Percentiles rank a stretch among this genome's conserved stretches.
phyloP scores from a whole-genome alignment of 2,329 filamentous ascomycete genomes.

The Tolypocladium sp. region DNA sequence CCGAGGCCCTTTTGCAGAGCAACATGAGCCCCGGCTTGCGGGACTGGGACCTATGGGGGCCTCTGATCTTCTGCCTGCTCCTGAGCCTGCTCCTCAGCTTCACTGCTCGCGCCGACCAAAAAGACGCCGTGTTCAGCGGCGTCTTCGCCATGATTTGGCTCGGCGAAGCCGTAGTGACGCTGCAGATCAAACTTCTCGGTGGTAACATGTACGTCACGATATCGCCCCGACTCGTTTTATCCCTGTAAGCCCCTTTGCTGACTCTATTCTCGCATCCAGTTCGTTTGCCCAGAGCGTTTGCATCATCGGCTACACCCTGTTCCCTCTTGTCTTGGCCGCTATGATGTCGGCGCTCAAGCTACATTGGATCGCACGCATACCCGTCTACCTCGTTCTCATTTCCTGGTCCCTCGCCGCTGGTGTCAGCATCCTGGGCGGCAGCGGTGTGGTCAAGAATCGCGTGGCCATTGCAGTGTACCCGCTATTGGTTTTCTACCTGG shows the following conservation, averaged over 20 bases:
- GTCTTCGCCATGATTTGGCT: constrained; percentile 98
- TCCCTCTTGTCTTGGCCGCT: constrained; percentile 89
- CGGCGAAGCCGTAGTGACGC: constrained; percentile 90
- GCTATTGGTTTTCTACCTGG: constrained; percentile 89
- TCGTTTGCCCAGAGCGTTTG: constrained; percentile 97
- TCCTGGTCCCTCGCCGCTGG: constrained; percentile 92
- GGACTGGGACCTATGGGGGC: constrained; percentile 98
- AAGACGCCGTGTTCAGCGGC: constrained; percentile 83
- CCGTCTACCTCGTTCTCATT: constrained; percentile 81
- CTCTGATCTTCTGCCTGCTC: constrained; percentile 85
- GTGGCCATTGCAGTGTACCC: constrained; percentile 93
- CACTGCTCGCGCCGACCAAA: constrained; percentile 69
- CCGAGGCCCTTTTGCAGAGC: constrained; percentile 52
- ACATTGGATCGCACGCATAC: constrained; percentile 73
- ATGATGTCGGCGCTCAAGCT: constrained; percentile 77
- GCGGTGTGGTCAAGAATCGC: constrained; percentile 89
- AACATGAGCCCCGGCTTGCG: constrained; percentile 83
- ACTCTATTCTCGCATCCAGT: constrained; percentile 36
- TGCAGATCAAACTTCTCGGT: constrained; percentile 93
- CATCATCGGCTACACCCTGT: constrained; percentile 97
- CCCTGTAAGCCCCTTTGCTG: constrained; percentile 1
- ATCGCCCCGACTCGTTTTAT: background rate
- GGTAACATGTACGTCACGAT: constrained; percentile 77
- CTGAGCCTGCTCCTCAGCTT: constrained; percentile 83
- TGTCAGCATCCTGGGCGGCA: constrained; percentile 90